Conservation (phyloP, 805 yeast genomes). For the Lachancea meyersii region DNA sequence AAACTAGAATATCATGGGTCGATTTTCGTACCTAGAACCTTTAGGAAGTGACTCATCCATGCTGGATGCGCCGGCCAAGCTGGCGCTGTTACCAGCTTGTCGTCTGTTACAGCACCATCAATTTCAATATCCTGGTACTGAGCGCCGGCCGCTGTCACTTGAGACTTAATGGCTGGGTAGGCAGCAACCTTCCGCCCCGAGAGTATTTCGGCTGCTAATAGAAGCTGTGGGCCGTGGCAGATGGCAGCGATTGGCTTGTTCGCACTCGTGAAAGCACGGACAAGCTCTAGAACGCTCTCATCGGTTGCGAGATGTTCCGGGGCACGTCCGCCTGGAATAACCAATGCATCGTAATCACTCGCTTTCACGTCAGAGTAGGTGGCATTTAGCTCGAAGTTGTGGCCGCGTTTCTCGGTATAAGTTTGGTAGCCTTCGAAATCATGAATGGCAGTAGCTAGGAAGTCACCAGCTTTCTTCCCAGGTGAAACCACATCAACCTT, state of each 20-base stretch:
- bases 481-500: constrained; percentile 6
- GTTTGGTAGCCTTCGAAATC: constrained; percentile 6
- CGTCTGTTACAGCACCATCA: constrained; percentile 7
- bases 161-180: constrained; percentile 3
- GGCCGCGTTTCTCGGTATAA: constrained; percentile 5
- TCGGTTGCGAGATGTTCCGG: constrained; percentile 5
- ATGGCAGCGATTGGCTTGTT: constrained; percentile 5
- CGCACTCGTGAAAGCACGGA: constrained; percentile 1
- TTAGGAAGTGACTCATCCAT: constrained; percentile 6
- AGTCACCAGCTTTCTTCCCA: constrained; percentile 3
- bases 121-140: constrained; percentile 2
- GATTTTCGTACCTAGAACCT: constrained; percentile 4
- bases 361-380: constrained; percentile 4
- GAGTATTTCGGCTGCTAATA: constrained; percentile 3
- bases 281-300: constrained; percentile 6
- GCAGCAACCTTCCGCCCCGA: constrained; percentile 3
- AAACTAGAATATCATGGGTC: constrained; percentile 1
- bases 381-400: constrained; percentile 5
- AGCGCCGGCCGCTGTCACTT: constrained; percentile 2
- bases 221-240: constrained; percentile 7
- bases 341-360: constrained; percentile 2
- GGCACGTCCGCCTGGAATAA: constrained; percentile 6
- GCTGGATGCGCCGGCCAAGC: constrained; percentile 8
- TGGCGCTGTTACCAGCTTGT: constrained; percentile 4
- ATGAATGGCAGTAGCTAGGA: constrained; percentile 5